Evolutionary conservation across 2,329 filamentous ascomycete genomes (phyloP), one percentile per base, ranked within the genome.

Genomic region (Fusarium sp.): DNA sequence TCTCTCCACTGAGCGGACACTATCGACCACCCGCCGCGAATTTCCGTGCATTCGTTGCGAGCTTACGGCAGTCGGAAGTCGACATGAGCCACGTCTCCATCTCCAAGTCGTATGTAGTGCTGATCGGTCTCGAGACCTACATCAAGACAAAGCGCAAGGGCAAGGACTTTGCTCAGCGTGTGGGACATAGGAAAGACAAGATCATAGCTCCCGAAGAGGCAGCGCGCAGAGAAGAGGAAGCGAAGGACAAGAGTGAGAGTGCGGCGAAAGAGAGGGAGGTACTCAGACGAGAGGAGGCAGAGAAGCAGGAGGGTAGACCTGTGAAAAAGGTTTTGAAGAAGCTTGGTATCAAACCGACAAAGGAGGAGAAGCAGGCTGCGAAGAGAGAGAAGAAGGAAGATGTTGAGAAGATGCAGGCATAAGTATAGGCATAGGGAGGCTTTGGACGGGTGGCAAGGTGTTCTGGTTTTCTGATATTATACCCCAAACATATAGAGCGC

Each of bases 21-120:
- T 97, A 97, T 76, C 88, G 93, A 1, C 94, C 94, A 1, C 92
- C 94, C 0, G 88, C 92, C 6, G 86, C 88, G 63, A 97, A 95
- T 75, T 97, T 97, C 75, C 88, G 91, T 29, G 89, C 90, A 2
- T 97, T 97, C 73, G 86, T 97, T 4, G 87, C 89, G 63, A 89
- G 84, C 11, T 82, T 97, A 6, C 88, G 89, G 69, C 88, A 90
- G 1, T 86, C 86, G 31, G 91, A 91, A 2, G 93, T 91, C 1
- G 94, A 97, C 76, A 91, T 94, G 87, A 88, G 85, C 15, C 89
- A 87, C 25, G 89, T 96, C 13, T 91, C 89, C 18, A 91, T 97
- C 43, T 93, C 90, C 40, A 90, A 93, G 71, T 91, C 90, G 3
- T 97, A 97, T 74, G 90, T 91, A 0, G 88, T 97, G 1, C 83